These are phyloP conservation scores for Skeletonema menzelii DNA, from an alignment of 108 stramenopile species.

Conservation along the genomic window DNA sequence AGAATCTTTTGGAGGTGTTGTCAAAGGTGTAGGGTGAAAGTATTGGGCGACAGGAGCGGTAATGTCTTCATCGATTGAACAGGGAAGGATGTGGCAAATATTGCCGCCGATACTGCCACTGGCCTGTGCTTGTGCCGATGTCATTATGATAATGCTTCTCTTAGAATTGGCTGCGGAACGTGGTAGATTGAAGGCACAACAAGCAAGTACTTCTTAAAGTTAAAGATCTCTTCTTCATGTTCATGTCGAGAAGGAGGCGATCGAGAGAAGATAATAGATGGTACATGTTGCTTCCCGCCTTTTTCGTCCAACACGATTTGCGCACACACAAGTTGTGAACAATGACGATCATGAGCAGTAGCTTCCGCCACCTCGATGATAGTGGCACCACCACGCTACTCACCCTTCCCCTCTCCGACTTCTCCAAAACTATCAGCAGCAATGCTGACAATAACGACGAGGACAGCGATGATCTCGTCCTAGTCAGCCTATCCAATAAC, in stretches of 20 bases:
- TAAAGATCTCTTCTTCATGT: no score
- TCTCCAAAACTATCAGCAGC: constrained; percentile 5
- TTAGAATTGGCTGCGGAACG: no score
- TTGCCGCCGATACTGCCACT: background rate
- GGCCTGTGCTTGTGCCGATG: background rate
- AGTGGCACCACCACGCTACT: constrained; percentile 22
- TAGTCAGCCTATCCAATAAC: constrained; percentile 21
- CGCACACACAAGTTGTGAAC: background rate
- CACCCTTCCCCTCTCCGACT: constrained; percentile 40
- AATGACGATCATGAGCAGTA: background rate
- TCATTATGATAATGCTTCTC: background rate
- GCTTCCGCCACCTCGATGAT: constrained; percentile 23
- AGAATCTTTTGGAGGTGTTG: background rate
- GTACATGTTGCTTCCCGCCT: background rate
- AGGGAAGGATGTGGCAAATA: constrained; percentile 46
- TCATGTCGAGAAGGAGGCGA: no score
- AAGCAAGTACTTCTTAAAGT: no score
- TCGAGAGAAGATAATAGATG: no score
- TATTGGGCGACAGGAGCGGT: constrained; percentile 37
- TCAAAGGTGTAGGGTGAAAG: constrained; percentile 35
- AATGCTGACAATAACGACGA: background rate
- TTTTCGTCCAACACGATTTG: background rate
- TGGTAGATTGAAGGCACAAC: no score
- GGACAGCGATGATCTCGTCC: constrained; percentile 24
- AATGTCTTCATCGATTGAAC: constrained; percentile 34